Evolutionary conservation across 371 early-diverging fungal genomes (phyloP).

Genomic region (Mucor velutinosus): DNA sequence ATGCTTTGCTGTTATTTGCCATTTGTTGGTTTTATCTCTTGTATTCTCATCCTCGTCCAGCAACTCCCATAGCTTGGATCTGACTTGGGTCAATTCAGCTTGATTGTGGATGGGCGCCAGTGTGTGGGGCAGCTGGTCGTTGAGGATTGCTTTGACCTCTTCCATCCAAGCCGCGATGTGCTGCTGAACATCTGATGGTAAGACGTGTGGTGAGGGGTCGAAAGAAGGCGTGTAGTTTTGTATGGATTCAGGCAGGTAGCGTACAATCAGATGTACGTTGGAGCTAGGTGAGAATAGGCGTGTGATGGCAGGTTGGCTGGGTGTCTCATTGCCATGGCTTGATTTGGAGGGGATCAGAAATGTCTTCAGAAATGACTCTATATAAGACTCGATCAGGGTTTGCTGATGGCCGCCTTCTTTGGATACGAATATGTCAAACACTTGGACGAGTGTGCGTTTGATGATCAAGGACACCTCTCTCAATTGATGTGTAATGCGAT

Average conservation of each 20-base stretch:
- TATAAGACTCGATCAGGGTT: constrained; percentile 27
- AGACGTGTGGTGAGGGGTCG: constrained; percentile 25
- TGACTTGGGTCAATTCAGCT: constrained; percentile 31
- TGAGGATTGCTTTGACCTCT: constrained; percentile 24
- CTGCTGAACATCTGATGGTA: constrained; percentile 26
- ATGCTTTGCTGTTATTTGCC: constrained; percentile 20
- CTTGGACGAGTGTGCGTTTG: constrained; percentile 46
- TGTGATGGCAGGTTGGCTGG: constrained; percentile 43
- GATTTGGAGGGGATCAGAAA: constrained; percentile 35
- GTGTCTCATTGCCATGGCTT: constrained; percentile 20
- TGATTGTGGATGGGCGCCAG: constrained; percentile 42
- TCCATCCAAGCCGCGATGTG: constrained; percentile 40
- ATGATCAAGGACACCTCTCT: constrained; percentile 40
- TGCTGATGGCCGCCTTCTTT: constrained; percentile 10
- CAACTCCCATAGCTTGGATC: constrained; percentile 39
- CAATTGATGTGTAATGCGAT: constrained; percentile 34
- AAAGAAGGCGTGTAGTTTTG: constrained; percentile 54
- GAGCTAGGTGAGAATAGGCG: constrained; percentile 61
- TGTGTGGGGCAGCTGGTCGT: constrained; percentile 25
- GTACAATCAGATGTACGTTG: constrained; percentile 58
- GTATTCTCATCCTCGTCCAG: constrained; percentile 37
- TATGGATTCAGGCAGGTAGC: constrained; percentile 56
- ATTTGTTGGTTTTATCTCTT: constrained; percentile 10
- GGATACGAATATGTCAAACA: constrained; percentile 36
- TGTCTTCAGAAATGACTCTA: constrained; percentile 24